Evolutionary conservation across 768 basidiomycete species (phyloP).

Genomic region (Suillus subaureus): DNA sequence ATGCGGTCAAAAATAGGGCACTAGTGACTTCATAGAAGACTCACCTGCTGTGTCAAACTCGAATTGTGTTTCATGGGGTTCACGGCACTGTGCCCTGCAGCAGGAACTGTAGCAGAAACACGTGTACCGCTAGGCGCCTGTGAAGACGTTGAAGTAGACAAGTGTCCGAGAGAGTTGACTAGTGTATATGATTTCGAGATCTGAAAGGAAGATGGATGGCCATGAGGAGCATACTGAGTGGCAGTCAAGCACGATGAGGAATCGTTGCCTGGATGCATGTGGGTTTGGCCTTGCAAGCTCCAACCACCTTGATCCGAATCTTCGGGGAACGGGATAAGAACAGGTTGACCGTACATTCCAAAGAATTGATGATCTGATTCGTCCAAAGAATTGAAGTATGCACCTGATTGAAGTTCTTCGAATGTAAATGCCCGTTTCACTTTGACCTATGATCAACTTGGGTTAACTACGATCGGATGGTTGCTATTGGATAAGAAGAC

Average conservation of each 20-base stretch:
- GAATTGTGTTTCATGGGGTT: conserved; percentile 14
- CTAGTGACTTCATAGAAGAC: not conserved
- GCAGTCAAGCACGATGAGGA: conserved; percentile 2
- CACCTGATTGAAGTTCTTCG: conserved; percentile 36
- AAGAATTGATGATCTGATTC: conserved; percentile 36
- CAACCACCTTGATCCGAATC: conserved; percentile 24
- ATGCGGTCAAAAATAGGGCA: conserved; percentile 14
- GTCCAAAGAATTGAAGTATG: conserved; percentile 32
- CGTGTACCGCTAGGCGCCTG: conserved; percentile 3
- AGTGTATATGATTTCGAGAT: conserved; percentile 33
- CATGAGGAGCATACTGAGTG: conserved; percentile 10
- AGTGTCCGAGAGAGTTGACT: conserved; percentile 29
- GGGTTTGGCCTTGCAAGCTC: conserved; percentile 11
- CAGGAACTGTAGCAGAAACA: not conserved
- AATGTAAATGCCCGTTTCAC: conserved; percentile 35
- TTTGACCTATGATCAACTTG: conserved; percentile 23
- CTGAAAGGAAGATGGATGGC: conserved; percentile 10
- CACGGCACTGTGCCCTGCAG: not conserved
- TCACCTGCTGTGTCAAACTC: conserved; percentile 18
- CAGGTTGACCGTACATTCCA: conserved; percentile 33
- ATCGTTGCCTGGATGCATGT: conserved; percentile 7
- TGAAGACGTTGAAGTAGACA: not conserved
- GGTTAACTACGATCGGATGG: not conserved
- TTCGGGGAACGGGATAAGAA: conserved; percentile 30
- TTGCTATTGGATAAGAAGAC: not conserved